phyloP scores from a whole-genome alignment of 2,329 filamentous ascomycete genomes.

The Arthrobotrys megalospora region DNA sequence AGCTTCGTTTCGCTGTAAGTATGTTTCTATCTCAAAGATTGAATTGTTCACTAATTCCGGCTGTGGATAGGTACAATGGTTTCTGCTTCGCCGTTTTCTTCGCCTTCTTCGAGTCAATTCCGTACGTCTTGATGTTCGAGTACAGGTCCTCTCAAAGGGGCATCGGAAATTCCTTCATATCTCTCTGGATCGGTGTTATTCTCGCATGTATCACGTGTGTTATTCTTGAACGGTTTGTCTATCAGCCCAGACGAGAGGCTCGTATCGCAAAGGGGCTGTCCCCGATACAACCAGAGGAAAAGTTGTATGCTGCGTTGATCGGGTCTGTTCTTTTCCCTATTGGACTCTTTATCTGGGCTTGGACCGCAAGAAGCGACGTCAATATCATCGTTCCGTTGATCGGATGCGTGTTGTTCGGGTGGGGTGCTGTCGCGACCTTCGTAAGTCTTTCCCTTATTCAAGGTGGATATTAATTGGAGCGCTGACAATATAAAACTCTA shows the following conservation, averaged over 20 bases:
- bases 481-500: conserved; percentile 66
- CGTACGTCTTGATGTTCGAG: conserved; percentile 60
- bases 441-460: conserved; percentile 68
- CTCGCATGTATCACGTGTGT: conserved; percentile 61
- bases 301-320: conserved; percentile 74
- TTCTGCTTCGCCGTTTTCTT: conserved; percentile 79
- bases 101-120: conserved; percentile 75
- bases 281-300: conserved; percentile 71
- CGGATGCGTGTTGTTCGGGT: conserved; percentile 73
- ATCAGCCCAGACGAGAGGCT: conserved; percentile 37
- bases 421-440: conserved; percentile 75
- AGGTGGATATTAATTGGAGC: conserved; percentile 72
- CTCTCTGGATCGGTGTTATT: conserved; percentile 62
- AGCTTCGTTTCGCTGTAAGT: conserved; percentile 69
- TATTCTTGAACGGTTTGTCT: conserved; percentile 38
- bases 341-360: conserved; percentile 75
- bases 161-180: conserved; percentile 63
- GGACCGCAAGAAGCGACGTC: conserved; percentile 70
- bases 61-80: conserved; percentile 74
- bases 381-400: conserved; percentile 72
- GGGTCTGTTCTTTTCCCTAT: conserved; percentile 72
- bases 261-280: conserved; percentile 12
- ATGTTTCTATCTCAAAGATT: background rate
- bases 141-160: conserved; percentile 60
- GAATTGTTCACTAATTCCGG: conserved; percentile 67